Base-by-base conservation (phyloP, 495 filamentous ascomycete species). In the Trichoderma parareesei region DNA sequence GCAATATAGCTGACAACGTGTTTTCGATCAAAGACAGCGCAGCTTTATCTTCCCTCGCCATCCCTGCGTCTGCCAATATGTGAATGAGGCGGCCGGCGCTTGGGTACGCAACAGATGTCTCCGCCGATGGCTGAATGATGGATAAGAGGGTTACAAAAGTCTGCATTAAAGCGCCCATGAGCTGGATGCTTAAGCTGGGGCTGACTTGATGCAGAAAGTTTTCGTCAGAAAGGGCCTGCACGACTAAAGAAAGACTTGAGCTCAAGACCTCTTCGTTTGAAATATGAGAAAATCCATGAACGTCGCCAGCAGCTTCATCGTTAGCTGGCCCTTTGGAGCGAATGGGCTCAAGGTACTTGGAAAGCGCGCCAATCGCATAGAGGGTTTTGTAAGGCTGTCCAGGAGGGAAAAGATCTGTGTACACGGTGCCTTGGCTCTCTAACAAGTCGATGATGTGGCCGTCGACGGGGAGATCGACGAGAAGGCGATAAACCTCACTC, bases 401-500 rank as follows among this genome's bases (percentile, higher is more conserved):
- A 10, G 84, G 76, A 4, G 90, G 89, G 67, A 93, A 92, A 20
- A 89, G 74, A 9, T 84, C 79, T 42, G 76, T 73, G 61, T 85
- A 83, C 6, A 82, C 75, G 27, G 75, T 79, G 5, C 73, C 73
- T 8, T 81, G 76, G 3, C 84, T 80, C 64, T 83, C 80, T 61
- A 92, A 84, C 43, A 85, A 76, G 27, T 81, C 76, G 35, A 86
- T 71, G 4, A 89, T 79, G 62, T 80, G 80, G 59, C 84, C 80
- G 65, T 92, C 85, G 1, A 87, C 84, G 4, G 90, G 88, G 60
- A 95, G 90, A 8, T 85, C 82, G 37, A 84, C 75, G 46, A 96
- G 78, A 64, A 96, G 93, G 61, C 84, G 78, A 71, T 85, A 91
- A 9, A 92, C 88, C 86, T 90, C 85, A 68, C 81, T 78, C n/a